These are phyloP conservation scores for Xylaria arbuscula DNA, from an alignment of 2,329 filamentous ascomycete species.

Conservation along the genomic window DNA sequence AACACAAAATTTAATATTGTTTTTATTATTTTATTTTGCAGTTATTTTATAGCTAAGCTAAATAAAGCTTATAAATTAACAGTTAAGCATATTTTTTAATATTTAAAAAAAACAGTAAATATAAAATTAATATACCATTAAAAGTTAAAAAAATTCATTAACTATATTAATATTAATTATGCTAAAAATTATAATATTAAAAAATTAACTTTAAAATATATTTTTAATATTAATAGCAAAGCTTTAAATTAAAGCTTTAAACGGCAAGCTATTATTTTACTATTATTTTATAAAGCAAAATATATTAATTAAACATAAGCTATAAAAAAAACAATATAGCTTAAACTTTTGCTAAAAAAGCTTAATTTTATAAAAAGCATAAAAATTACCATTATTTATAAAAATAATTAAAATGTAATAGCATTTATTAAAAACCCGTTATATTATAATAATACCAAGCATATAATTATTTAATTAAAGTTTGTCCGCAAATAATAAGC, in stretches of 20 bases:
- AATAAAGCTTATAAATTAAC: too few relatives aligned
- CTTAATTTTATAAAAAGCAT: not conserved
- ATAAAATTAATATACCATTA: not conserved
- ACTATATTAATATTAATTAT: not conserved
- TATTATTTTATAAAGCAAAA: conserved; percentile 1
- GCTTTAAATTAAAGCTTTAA: not conserved
- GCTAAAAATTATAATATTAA: not conserved
- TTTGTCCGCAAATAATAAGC: conserved; percentile 5
- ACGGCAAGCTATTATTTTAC: not conserved
- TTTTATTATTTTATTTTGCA: too few relatives aligned
- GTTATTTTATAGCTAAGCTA: too few relatives aligned
- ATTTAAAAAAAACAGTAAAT: not conserved
- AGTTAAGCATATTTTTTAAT: too few relatives aligned
- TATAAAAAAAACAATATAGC: conserved; percentile 8
- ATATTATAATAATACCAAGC: conserved; percentile 1
- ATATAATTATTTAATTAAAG: conserved; percentile 1
- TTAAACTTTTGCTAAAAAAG: not conserved
- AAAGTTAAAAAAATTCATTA: not conserved
- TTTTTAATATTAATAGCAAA: not conserved
- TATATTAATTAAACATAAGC: not conserved
- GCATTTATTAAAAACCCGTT: not conserved
- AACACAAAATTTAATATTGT: too few relatives aligned
- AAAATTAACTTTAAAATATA: not conserved
- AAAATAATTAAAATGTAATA: not conserved
- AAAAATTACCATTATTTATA: not conserved